phyloP scores from a whole-genome alignment of 352 stramenopile genomes.

The Globisporangium rhizosaccharum region DNA sequence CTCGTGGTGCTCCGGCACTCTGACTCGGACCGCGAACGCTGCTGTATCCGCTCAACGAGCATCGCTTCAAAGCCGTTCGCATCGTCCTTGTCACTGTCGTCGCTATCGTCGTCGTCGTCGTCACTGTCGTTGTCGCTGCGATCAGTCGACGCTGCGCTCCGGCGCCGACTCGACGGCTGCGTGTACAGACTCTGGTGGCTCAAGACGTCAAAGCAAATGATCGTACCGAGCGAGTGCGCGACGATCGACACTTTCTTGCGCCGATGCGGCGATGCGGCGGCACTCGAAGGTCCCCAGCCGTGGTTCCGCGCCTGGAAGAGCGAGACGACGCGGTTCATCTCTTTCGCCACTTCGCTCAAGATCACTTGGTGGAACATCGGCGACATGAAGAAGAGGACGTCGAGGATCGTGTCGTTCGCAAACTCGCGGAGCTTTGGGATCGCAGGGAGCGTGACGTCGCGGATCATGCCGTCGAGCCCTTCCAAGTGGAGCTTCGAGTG shows the following conservation, averaged over 20 bases:
- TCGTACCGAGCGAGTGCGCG: slow-evolving; percentile 84
- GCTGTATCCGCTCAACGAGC: slow-evolving; percentile 20
- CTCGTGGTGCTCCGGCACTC: slow-evolving; percentile 13
- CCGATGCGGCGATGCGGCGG: slow-evolving; percentile 6
- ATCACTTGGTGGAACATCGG: slow-evolving; percentile 91
- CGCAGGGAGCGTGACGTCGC: slow-evolving; percentile 66
- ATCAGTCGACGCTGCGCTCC: background rate
- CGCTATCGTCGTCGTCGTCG: slow-evolving; percentile 15
- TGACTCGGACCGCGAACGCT: slow-evolving; percentile 40
- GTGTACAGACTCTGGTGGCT: slow-evolving; percentile 54
- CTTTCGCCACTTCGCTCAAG: slow-evolving; percentile 84
- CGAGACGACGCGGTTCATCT: slow-evolving; percentile 88
- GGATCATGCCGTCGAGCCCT: slow-evolving; percentile 60
- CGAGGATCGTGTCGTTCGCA: slow-evolving; percentile 90
- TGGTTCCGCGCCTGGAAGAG: slow-evolving; percentile 66
- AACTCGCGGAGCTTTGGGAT: slow-evolving; percentile 91
- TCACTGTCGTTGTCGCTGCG: slow-evolving; percentile 14
- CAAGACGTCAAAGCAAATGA: slow-evolving; percentile 92
- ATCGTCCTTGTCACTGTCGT: slow-evolving; percentile 10
- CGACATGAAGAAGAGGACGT: slow-evolving; percentile 92
- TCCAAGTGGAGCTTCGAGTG: slow-evolving; percentile 84
- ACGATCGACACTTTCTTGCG: slow-evolving; percentile 84
- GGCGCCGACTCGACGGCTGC: slow-evolving; percentile 18
- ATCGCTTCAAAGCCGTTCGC: slow-evolving; percentile 27
- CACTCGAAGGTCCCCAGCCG: slow-evolving; percentile 25